These are phyloP conservation scores for Fusarium nelsonii DNA, from an alignment of 2,329 filamentous ascomycete genomes.

Conservation along the genomic window DNA sequence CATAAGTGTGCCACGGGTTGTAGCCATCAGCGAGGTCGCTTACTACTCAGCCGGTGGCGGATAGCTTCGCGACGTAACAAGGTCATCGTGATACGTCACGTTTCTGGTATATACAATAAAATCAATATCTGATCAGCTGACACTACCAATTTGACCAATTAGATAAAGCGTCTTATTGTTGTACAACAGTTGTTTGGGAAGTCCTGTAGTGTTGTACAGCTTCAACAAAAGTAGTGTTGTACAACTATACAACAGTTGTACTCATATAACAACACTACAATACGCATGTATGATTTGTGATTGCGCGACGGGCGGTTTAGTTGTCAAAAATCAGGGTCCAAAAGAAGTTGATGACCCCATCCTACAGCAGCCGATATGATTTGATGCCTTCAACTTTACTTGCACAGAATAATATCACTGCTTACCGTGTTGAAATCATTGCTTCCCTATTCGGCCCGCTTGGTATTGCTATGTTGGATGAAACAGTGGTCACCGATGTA, in stretches of 20 bases:
- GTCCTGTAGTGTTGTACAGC: not conserved
- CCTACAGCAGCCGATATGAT: too few species aligned
- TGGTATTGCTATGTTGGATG: too few species aligned
- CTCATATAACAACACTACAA: too few species aligned
- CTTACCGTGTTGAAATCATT: too few species aligned
- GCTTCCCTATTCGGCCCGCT: too few species aligned
- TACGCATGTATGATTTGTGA: not conserved
- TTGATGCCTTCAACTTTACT: too few species aligned
- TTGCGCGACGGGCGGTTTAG: too few species aligned
- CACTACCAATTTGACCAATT: not conserved
- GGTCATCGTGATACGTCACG: not conserved
- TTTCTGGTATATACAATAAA: slow-evolving; percentile 1
- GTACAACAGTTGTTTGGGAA: slow-evolving; percentile 1
- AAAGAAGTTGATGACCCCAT: too few species aligned
- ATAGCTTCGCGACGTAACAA: not conserved
- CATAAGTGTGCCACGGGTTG: too few species aligned
- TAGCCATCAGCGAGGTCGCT: not conserved
- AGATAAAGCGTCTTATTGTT: not conserved
- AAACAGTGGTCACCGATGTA: too few species aligned
- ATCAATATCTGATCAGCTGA: not conserved
- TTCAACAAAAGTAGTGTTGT: not conserved
- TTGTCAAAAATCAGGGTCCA: too few species aligned
- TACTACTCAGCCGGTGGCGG: not conserved
- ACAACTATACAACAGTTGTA: slow-evolving; percentile 1
- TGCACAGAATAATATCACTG: too few species aligned